These are phyloP conservation scores for Diospyros lotus DNA, from an alignment of 148 eudicot species.

Conservation along the genomic window DNA sequence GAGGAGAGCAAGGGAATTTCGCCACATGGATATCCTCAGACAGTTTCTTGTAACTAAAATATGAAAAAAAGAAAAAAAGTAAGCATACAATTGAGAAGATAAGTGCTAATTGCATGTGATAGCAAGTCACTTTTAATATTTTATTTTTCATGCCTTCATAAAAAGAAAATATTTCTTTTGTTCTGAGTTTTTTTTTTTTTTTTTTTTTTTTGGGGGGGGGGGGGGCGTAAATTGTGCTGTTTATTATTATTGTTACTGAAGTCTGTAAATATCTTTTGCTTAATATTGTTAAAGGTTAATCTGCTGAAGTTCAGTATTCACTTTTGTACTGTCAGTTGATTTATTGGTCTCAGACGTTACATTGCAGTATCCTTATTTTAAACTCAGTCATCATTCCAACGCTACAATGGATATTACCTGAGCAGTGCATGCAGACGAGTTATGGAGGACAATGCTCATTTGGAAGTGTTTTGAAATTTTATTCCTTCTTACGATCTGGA, in stretches of 20 bases:
- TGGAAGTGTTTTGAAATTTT: conserved; percentile 33
- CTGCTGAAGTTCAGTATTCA: neutral
- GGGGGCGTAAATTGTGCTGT: neutral
- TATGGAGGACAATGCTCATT: neutral
- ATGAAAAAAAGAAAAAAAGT: neutral
- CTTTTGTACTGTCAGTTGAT: conserved; percentile 2
- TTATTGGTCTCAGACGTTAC: neutral
- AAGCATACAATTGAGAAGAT: neutral
- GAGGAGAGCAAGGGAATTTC: neutral
- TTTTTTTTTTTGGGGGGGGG: no score
- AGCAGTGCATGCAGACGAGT: conserved; percentile 39
- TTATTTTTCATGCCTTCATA: neutral
- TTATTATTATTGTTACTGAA: neutral
- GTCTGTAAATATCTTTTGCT: neutral
- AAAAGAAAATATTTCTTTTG: neutral
- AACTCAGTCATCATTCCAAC: conserved; percentile 28
- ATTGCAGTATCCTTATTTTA: conserved; percentile 72
- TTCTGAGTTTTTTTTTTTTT: neutral
- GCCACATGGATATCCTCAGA: neutral
- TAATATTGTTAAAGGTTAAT: neutral
- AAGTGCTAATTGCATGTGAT: no score
- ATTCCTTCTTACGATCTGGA: conserved; percentile 48
- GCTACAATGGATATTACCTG: conserved; percentile 81
- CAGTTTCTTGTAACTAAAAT: neutral
- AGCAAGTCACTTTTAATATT: no score